Percentiles rank a stretch among this genome's conserved stretches.
These are phyloP conservation scores for Ilyonectria sp. DNA, from an alignment of 2,329 filamentous ascomycete species.

Conservation along the genomic window DNA sequence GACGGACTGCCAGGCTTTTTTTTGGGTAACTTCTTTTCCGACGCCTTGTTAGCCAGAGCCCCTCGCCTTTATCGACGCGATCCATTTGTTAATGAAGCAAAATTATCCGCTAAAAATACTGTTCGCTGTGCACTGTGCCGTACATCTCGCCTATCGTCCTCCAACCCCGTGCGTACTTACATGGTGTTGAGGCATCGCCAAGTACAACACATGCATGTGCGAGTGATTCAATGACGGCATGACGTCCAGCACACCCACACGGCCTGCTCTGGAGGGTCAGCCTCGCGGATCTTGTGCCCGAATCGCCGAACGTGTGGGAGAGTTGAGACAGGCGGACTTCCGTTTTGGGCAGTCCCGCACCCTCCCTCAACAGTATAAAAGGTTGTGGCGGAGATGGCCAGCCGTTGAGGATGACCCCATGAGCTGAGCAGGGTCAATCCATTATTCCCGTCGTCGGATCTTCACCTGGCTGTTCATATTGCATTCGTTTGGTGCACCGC, in stretches of 20 bases:
- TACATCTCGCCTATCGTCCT: not conserved
- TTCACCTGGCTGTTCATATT: not conserved
- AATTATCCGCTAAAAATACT: not conserved
- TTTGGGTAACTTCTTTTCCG: constrained; percentile 27
- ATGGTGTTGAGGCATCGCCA: not conserved
- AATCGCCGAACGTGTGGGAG: constrained; percentile 23
- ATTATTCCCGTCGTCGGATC: not conserved
- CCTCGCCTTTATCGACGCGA: not conserved
- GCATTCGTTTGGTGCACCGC: not conserved
- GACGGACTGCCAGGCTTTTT: constrained; percentile 23
- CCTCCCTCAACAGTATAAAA: constrained; percentile 39
- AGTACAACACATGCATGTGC: not conserved
- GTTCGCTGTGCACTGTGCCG: not conserved
- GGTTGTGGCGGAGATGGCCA: constrained; percentile 1
- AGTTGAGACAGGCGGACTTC: constrained; percentile 45
- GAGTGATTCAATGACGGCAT: not conserved
- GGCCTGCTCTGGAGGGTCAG: constrained; percentile 16
- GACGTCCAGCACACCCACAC: constrained; percentile 1
- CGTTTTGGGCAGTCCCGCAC: constrained; percentile 49
- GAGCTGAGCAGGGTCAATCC: not conserved
- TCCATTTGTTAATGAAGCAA: not conserved
- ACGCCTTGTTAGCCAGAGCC: constrained; percentile 5
- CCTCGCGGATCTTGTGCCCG: constrained; percentile 13
- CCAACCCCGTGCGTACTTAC: not conserved
- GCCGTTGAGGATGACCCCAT: not conserved